Evolutionary conservation across 768 basidiomycete species (phyloP).

Genomic region (Flagelloscypha sp.): DNA sequence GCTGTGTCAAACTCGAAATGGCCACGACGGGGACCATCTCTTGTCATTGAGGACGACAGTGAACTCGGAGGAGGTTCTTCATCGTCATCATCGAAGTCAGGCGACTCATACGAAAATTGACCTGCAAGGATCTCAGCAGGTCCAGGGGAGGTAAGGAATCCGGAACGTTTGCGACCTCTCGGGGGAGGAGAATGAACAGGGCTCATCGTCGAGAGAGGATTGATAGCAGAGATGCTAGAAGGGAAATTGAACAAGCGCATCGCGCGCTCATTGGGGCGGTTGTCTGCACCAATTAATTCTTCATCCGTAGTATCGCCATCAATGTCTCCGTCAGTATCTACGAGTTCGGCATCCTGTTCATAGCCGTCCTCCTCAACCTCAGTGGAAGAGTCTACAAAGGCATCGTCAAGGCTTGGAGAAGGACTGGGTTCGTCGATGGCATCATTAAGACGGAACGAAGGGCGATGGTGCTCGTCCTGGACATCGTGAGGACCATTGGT

Average conservation of each 20-base stretch:
- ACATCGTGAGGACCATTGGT: constrained; percentile 52
- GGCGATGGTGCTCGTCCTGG: neutral
- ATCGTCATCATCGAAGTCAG: constrained; percentile 31
- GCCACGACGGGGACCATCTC: constrained; percentile 16
- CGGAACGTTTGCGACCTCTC: constrained; percentile 2
- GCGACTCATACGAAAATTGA: constrained; percentile 43
- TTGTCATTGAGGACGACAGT: constrained; percentile 19
- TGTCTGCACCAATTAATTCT: constrained; percentile 70
- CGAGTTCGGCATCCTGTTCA: constrained; percentile 31
- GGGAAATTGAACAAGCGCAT: constrained; percentile 68
- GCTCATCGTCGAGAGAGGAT: constrained; percentile 70
- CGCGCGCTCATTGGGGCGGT: constrained; percentile 66
- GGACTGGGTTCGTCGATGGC: constrained; percentile 36
- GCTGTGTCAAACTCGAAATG: constrained; percentile 30
- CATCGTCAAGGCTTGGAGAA: constrained; percentile 44
- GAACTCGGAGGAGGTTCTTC: constrained; percentile 16
- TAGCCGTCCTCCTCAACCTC: constrained; percentile 38
- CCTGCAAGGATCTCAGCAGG: constrained; percentile 67
- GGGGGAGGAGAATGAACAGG: constrained; percentile 41
- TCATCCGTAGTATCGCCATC: constrained; percentile 79
- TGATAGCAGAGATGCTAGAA: constrained; percentile 51
- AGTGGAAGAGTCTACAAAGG: constrained; percentile 36
- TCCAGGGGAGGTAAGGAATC: constrained; percentile 37
- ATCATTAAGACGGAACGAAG: constrained; percentile 1
- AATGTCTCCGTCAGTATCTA: constrained; percentile 32